Evolutionary conservation across 768 basidiomycete species (phyloP), one percentile per base, ranked within the genome.

Genomic region (Lyophyllum shimeji): DNA sequence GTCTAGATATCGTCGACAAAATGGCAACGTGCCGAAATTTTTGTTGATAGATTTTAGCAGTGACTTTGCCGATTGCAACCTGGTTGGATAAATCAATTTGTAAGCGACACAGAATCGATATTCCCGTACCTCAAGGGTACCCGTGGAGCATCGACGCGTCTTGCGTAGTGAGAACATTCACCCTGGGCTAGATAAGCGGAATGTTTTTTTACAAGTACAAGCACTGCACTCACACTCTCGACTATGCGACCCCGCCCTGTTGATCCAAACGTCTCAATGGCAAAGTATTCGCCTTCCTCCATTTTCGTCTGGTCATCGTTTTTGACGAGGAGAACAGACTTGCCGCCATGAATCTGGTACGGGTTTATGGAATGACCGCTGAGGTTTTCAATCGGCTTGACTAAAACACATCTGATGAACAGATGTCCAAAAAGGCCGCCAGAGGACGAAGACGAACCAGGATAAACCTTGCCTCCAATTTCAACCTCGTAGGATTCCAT

Each of bases 401-500:
- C 96, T 93, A 67, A 15, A 51, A 46, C 53, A 46, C 55, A 27
- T 50, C 47, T 3, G 54, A 37, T 51, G 29, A 31, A 23, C 40
- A 29, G 37, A 44, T 57, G 24, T 23, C 7, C 24, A 46, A 20
- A 20, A 42, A 18, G 51, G 52, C 9, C 5, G 29, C 5, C 29
- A 44, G 46, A 12, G 43, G 53, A 40, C 52, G 58, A 12, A 59
- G 43, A 44, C 75, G 33, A 34, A 94, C 94, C 93, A 48, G 89
- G 93, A 61, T 86, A 78, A 7, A 87, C 79, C 64, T 93, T 93
- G 21, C 92, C 88, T 13, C 83, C 82, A n/a, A 95, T 83, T 65
- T 94, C 93, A 11, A 99, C 96, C 68, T 98, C 97, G 65, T 98
- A 98, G 0, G 91, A 93, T 67, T 98, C 95, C 97, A 99, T 99